Evolutionary conservation across 2,329 filamentous ascomycete genomes (phyloP), one percentile per base, ranked within the genome.

Genomic region (Epichloe aotearoae): DNA sequence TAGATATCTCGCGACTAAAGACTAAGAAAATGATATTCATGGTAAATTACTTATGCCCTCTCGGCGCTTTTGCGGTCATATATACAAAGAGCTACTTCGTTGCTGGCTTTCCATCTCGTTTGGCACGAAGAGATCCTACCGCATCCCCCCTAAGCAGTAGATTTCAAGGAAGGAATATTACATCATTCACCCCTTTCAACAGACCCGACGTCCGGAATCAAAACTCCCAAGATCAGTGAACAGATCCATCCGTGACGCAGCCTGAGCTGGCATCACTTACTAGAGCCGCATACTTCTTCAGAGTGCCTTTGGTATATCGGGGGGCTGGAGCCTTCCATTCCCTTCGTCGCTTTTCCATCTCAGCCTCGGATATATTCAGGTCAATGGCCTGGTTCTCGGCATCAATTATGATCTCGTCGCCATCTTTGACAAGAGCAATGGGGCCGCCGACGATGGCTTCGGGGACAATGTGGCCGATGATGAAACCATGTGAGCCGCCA

Each of bases 381-480:
- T 88, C 66, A 47, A 82, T 76, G 75, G 78, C 75, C 43, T 79
- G 79, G 63, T 81, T 80, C 66, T 90, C 84, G 0, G 88, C 86
- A 61, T 95, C 87, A 53, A 95, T 94, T 46, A 82, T 80, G 57
- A 95, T 84, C 52, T 75, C 75, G 64, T 95, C 88, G 26, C 88
- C 88, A 58, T 95, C 83, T 58, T 77, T 66, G n/a, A 93, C 84
- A 11, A 95, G 75, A 14, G 79, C 88, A 55, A 95, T 93, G 2
- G 88, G 88, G 0, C 88, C 88, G 47, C 88, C 88, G 57, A 86
- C 86, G 63, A 87, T 83, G 8, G 88, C 88, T 70, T 95, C 88
- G 26, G 88, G 88, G 40, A 90, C 87, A 55, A 95, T 85, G 68
- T 93, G 87, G 1, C 87, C 87, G 60, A 93, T 91, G 58, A 93